phyloP scores from a whole-genome alignment of 306 rosid genomes.

The Carpinus fangiana region DNA sequence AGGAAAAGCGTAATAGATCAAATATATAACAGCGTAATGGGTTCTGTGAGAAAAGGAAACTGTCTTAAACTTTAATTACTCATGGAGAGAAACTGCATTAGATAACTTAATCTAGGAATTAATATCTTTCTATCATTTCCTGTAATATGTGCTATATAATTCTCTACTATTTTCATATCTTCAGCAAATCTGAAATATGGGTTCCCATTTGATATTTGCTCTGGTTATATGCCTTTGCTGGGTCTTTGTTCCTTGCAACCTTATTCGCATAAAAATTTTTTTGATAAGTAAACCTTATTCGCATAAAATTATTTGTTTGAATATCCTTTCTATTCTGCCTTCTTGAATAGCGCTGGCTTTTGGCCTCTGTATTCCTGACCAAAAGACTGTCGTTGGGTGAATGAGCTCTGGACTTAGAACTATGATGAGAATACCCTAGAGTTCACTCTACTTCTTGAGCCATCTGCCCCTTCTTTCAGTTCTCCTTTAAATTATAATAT shows the following conservation, averaged over 20 bases:
- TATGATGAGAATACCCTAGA: conserved; percentile 20
- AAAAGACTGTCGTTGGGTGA: conserved; percentile 19
- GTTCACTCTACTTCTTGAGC: conserved; percentile 22
- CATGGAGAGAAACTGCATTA: background rate
- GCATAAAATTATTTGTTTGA: background rate
- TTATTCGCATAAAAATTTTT: background rate
- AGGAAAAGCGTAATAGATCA: background rate
- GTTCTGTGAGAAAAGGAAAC: background rate
- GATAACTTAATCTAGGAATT: background rate
- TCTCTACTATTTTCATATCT: background rate
- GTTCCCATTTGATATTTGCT: background rate
- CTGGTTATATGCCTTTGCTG: conserved; percentile 3
- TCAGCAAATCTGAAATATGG: background rate
- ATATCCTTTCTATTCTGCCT: conserved; percentile 12
- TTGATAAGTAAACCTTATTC: background rate
- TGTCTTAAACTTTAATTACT: background rate
- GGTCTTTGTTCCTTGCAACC: background rate
- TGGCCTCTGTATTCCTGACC: conserved; percentile 14
- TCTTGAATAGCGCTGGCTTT: conserved; percentile 15
- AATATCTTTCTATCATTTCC: background rate
- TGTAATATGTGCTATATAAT: background rate
- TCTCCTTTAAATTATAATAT: background rate
- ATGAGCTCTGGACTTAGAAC: conserved; percentile 15
- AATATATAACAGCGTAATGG: background rate
- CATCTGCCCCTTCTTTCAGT: conserved; percentile 24